phyloP scores from a whole-genome alignment of 2,329 filamentous ascomycete genomes.

The Thyridium curvatum region DNA sequence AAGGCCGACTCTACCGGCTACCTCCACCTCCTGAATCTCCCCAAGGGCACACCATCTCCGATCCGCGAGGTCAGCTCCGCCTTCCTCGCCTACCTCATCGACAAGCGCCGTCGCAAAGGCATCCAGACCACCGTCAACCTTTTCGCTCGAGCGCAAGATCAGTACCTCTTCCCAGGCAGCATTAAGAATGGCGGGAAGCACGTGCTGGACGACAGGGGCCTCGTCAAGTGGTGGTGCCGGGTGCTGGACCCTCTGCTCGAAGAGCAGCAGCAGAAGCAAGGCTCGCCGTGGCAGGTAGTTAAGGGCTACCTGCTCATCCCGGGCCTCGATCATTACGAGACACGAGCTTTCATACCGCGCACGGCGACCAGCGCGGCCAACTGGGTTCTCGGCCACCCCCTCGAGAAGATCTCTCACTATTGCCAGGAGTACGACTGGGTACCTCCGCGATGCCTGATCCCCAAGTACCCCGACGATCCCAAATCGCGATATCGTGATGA shows the following conservation, averaged over 20 bases:
- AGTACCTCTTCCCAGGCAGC: slow-evolving; percentile 93
- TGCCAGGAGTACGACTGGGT: slow-evolving; percentile 51
- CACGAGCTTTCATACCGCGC: slow-evolving; percentile 68
- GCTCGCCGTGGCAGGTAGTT: slow-evolving; percentile 34
- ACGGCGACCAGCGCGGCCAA: slow-evolving; percentile 40
- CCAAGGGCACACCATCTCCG: slow-evolving; percentile 61
- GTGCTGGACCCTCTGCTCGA: slow-evolving; percentile 72
- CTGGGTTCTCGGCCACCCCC: slow-evolving; percentile 67
- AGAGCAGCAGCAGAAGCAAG: slow-evolving; percentile 24
- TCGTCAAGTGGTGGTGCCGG: slow-evolving; percentile 95
- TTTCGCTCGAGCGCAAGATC: slow-evolving; percentile 85
- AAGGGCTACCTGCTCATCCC: slow-evolving; percentile 83
- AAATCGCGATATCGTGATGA: slow-evolving; percentile 87
- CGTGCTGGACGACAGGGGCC: slow-evolving; percentile 79
- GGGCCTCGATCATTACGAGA: slow-evolving; percentile 77
- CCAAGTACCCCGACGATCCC: slow-evolving; percentile 89
- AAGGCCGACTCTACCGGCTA: slow-evolving; percentile 97
- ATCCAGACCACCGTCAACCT: slow-evolving; percentile 75
- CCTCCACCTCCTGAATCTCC: slow-evolving; percentile 58
- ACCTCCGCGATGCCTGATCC: slow-evolving; percentile 78
- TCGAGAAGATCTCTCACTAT: slow-evolving; percentile 60
- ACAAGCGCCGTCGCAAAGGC: slow-evolving; percentile 55
- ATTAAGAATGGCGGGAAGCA: slow-evolving; percentile 81
- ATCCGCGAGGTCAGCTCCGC: slow-evolving; percentile 66
- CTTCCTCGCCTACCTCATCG: slow-evolving; percentile 71